Percentiles rank a stretch among this genome's conserved stretches.
These are phyloP conservation scores for Trifolium dubium DNA, from an alignment of 306 rosid species.

Conservation along the genomic window DNA sequence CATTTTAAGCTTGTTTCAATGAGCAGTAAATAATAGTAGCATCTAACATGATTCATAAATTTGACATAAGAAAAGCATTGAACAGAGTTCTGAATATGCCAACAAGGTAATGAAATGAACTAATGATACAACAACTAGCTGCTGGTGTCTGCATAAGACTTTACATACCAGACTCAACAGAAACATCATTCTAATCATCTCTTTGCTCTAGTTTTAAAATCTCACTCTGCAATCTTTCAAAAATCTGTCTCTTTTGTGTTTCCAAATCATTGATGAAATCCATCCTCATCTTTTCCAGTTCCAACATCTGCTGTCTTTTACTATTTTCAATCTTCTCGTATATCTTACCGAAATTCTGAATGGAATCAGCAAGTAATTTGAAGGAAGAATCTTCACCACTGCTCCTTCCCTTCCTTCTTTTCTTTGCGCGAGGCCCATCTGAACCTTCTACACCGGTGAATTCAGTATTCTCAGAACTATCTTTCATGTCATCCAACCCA, in stretches of 20 bases:
- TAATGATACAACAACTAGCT: constrained; percentile 50
- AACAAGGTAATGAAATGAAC: constrained; percentile 19
- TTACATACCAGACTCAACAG: constrained; percentile 62
- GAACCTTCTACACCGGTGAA: constrained; percentile 58
- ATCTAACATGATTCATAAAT: constrained; percentile 27
- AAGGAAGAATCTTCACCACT: constrained; percentile 58
- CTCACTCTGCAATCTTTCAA: constrained; percentile 76
- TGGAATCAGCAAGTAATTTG: constrained; percentile 77
- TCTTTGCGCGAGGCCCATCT: constrained; percentile 66
- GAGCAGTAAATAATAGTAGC: constrained; percentile 1
- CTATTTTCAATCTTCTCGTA: constrained; percentile 77
- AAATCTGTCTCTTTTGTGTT: constrained; percentile 69
- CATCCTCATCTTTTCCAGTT: constrained; percentile 92
- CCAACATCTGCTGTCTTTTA: constrained; percentile 75
- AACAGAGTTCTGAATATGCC: constrained; percentile 27
- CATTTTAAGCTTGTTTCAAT: background rate
- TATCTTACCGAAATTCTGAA: constrained; percentile 71
- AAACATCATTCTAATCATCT: constrained; percentile 59
- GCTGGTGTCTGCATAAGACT: constrained; percentile 44
- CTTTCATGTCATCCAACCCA: constrained; percentile 74
- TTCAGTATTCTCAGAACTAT: constrained; percentile 78
- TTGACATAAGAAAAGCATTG: constrained; percentile 16
- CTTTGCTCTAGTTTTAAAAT: constrained; percentile 63
- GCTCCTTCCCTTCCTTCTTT: constrained; percentile 57
- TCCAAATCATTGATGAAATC: constrained; percentile 77